Evolutionary conservation across 768 basidiomycete genomes (phyloP).

Genomic region (Fistulinella prunicolor): DNA sequence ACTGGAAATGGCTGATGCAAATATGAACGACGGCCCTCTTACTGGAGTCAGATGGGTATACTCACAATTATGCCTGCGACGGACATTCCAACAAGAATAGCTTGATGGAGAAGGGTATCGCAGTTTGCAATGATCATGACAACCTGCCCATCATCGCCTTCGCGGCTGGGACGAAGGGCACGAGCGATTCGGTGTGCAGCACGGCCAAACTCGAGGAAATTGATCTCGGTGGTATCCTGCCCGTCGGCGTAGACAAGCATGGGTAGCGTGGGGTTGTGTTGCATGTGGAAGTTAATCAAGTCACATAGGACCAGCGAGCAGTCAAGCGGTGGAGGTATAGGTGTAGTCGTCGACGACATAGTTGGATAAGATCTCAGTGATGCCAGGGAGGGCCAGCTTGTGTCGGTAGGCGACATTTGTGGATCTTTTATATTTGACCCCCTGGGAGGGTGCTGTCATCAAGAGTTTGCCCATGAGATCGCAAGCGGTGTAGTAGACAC

Average conservation of each 20-base stretch:
- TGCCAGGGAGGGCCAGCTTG: no score
- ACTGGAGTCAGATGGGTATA: not conserved
- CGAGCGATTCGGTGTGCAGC: constrained; percentile 33
- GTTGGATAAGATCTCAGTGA: no score
- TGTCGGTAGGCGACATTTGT: no score
- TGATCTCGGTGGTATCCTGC: constrained; percentile 12
- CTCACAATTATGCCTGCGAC: constrained; percentile 30
- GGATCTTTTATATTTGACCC: no score
- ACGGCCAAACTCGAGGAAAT: constrained; percentile 26
- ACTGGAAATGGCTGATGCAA: constrained; percentile 20
- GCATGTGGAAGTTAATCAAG: constrained; percentile 22
- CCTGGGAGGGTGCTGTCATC: no score
- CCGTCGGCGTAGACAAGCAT: constrained; percentile 17
- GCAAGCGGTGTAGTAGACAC: no score
- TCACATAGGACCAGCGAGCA: constrained; percentile 18
- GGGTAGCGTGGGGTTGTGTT: constrained; percentile 13
- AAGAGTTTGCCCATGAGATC: no score
- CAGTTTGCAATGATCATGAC: constrained; percentile 33
- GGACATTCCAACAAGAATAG: constrained; percentile 27
- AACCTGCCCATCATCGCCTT: constrained; percentile 22
- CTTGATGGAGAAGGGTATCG: constrained; percentile 30
- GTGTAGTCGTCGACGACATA: not conserved
- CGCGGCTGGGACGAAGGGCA: constrained; percentile 17
- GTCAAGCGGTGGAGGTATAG: constrained; percentile 15
- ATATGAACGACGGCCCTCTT: not conserved